Evolutionary conservation across 257 asterid genomes (phyloP), one percentile per base, ranked within the genome.

Genomic region (Oldenlandia corymbosa): DNA sequence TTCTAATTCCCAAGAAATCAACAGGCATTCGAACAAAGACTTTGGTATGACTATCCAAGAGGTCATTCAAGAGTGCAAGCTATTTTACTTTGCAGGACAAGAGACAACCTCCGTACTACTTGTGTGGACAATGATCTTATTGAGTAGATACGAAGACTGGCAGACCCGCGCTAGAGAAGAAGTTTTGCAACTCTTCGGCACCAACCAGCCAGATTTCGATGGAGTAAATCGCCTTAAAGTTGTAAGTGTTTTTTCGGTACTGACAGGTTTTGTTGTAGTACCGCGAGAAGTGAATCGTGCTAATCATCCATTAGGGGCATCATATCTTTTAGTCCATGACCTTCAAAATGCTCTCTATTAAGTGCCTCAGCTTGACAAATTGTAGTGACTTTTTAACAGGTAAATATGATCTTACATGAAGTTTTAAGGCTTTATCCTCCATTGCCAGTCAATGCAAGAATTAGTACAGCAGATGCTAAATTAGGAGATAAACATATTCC

Each of bases 51-150:
- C 32, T 26, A 57, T 32, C 0, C 2, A 2, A 63, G 74, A 75
- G 1, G 58, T 75, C n/a, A 63, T 71, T 48, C 66, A 71, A 43
- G 77, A 76, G 39, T 71, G 77, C 67, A 71, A 71, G 31, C 12
- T 76, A 21, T 76, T 76, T 47, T 76, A 76, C 34, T 58, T 76
- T 43, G 77, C 77, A 0, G 80, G 80, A 1, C 80, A 76, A 18
- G 77, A 76, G 43, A 67, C 80, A 1, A 67, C 74, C n/a, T 54
- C 77, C 0, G 42, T 11, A 6, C 27, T 71, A 26, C 71, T 76
- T 50, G 73, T 71, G 6, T 76, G 80, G 80, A 63, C 80, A 2
- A 62, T 71, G 77, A 5, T 76, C 46, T 48, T 76, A 17, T 28
- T 76, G 47, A 27, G 80, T 56, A 49, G 43, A n/a, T 58, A 66